phyloP scores from a whole-genome alignment of 2,329 filamentous ascomycete species.

The Calcarisporium arbuscula region DNA sequence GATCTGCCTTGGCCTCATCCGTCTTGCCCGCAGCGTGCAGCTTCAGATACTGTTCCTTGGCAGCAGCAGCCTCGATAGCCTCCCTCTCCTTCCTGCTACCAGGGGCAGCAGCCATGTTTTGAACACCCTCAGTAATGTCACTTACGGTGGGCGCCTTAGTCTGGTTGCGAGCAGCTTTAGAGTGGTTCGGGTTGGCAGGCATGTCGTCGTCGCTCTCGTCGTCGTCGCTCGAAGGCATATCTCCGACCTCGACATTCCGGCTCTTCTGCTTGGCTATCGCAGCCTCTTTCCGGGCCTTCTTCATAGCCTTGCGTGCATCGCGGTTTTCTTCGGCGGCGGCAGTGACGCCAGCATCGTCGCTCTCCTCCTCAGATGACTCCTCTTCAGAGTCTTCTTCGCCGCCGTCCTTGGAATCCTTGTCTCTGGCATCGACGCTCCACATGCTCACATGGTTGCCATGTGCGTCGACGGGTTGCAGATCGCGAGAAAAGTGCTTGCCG shows the following conservation, averaged over 20 bases:
- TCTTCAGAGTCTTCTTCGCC: constrained; percentile 47
- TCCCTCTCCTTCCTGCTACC: constrained; percentile 54
- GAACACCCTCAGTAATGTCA: constrained; percentile 47
- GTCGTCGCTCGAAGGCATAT: constrained; percentile 70
- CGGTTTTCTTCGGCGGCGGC: constrained; percentile 50
- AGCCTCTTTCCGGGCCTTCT: constrained; percentile 86
- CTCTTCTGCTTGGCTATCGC: constrained; percentile 72
- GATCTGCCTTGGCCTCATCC: constrained; percentile 84
- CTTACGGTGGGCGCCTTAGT: constrained; percentile 36
- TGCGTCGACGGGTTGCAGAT: constrained; percentile 80
- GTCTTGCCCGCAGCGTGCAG: constrained; percentile 93
- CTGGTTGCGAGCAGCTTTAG: constrained; percentile 62
- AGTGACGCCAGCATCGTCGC: constrained; percentile 44
- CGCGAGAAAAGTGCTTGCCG: constrained; percentile 90
- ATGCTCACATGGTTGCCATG: constrained; percentile 86
- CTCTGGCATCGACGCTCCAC: constrained; percentile 61
- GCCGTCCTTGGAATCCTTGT: constrained; percentile 42
- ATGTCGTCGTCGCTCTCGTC: constrained; percentile 58
- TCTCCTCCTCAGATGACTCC: constrained; percentile 46
- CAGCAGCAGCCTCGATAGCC: constrained; percentile 78
- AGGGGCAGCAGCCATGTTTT: constrained; percentile 44
- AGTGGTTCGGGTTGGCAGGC: constrained; percentile 90
- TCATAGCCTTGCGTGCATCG: constrained; percentile 79
- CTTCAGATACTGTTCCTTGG: constrained; percentile 86
- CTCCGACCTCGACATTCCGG: constrained; percentile 70